Conservation (phyloP, 2,329 filamentous ascomycete genomes). For the Leptographium lundbergii region DNA sequence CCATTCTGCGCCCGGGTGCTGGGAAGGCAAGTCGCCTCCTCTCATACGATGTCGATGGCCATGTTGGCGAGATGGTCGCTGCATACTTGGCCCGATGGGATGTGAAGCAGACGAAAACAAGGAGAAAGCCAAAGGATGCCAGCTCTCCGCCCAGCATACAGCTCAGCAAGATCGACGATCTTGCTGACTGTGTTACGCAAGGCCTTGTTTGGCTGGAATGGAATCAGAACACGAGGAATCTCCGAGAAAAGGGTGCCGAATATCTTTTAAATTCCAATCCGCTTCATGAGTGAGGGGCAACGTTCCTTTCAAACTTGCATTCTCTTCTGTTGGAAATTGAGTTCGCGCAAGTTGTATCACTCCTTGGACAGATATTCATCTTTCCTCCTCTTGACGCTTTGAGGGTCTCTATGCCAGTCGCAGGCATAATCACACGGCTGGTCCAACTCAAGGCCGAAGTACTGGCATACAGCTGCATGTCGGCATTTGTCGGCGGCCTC, state of each 20-base stretch:
- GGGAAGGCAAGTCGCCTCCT: not conserved
- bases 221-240: slow-evolving; percentile 44
- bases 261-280: slow-evolving; percentile 3
- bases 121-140: not conserved
- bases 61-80: slow-evolving; percentile 4
- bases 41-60: not conserved
- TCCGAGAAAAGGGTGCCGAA: slow-evolving; percentile 20
- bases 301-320: not conserved
- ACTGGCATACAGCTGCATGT: slow-evolving; percentile 61
- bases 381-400: not conserved
- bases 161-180: slow-evolving; percentile 59
- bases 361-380: not conserved
- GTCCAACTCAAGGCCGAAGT: slow-evolving; percentile 55
- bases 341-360: too few species aligned
- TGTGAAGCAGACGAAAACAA: slow-evolving; percentile 3
- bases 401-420: not conserved
- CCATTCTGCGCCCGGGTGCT: not conserved
- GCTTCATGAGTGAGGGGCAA: not conserved
- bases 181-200: slow-evolving; percentile 69
- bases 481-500: slow-evolving; percentile 63
- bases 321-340: too few species aligned
- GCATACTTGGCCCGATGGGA: slow-evolving; percentile 9
- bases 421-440: slow-evolving; percentile 37
- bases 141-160: slow-evolving; percentile 8
- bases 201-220: slow-evolving; percentile 66